Evolutionary conservation across 495 filamentous ascomycete genomes (phyloP), one percentile per base, ranked within the genome.

Genomic region (Talaromyces stipitatus): DNA sequence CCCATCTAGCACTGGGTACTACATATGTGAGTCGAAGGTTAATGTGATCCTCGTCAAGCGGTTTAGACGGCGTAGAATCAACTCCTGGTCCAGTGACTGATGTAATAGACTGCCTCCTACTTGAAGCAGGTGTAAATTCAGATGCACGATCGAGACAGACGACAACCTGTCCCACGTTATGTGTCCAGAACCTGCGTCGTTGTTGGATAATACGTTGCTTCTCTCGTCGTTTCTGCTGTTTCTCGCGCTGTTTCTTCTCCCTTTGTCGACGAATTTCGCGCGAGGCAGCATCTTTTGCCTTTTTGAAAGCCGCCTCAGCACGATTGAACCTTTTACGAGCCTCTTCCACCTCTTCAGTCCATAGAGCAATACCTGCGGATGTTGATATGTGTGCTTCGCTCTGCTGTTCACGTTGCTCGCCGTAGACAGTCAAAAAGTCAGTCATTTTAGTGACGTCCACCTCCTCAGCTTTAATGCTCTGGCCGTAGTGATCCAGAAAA

Each of bases 1-100:
- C 69, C 86, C 86, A 89, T 46, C 66, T 82, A 10, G 84, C 83
- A 4, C 77, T 76, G 24, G 74, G 73, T 0, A 85, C 82, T 56
- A 86, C 81, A 61, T 90, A 90, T 8, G 78, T 84, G 24, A 89
- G 64, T 0, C 78, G 75, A 26, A 89, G 64, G 51, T 72, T 73
- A 46, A 82, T 74, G 11, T 69, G 56, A 23, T 58, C 50, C n/a
- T 64, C 50, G 10, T 65, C 60, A 23, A 61, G 43, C 47, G 54
- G 23, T 10, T 57, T 58, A n/a, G 52, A 30, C 30, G 28, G n/a
- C 22, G 54, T 56, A 51, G 59, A 61, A 45, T 78, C 64, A 58
- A 20, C 61, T 58, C 27, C 63, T 64, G 32, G 74, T 62, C 54
- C 69, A 75, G 57, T 75, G 69, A 60, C 55, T 32, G 45, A 51